Conservation (phyloP, 805 yeast species). For the Candida maesae region DNA sequence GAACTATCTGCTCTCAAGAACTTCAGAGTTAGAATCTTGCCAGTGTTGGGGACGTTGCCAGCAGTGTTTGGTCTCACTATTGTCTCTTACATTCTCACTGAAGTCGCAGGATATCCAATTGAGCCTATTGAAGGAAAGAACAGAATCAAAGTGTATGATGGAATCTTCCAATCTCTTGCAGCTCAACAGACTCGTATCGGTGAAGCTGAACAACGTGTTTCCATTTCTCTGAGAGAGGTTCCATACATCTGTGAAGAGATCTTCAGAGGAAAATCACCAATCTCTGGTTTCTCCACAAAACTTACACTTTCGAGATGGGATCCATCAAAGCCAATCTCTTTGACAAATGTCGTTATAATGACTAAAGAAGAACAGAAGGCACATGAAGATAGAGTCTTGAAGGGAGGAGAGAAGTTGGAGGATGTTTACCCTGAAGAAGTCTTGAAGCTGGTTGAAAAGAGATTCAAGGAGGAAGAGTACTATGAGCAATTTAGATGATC, state of each 20-base stretch:
- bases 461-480: constrained; percentile 73
- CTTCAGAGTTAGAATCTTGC: constrained; percentile 91
- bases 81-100: constrained; percentile 77
- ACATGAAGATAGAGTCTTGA: constrained; percentile 75
- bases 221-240: constrained; percentile 66
- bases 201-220: constrained; percentile 67
- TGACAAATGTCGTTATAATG: constrained; percentile 82
- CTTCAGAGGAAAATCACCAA: constrained; percentile 86
- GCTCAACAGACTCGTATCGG: constrained; percentile 85
- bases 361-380: constrained; percentile 80
- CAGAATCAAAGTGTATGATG: constrained; percentile 80
- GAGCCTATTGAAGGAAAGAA: constrained; percentile 91
- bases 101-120: constrained; percentile 81
- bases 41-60: constrained; percentile 96
- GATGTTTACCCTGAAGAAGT: constrained; percentile 64
- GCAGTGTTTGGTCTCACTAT: constrained; percentile 91
- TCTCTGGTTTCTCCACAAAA: constrained; percentile 77
- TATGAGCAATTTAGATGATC: constrained; percentile 56
- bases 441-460: constrained; percentile 48
- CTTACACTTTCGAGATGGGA: constrained; percentile 85
- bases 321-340: constrained; percentile 54
- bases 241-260: constrained; percentile 87
- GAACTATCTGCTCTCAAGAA: constrained; percentile 83
- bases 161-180: constrained; percentile 74
- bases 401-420: constrained; percentile 57